Evolutionary conservation across 148 eudicot genomes (phyloP).

Genomic region (Rheum nobile): DNA sequence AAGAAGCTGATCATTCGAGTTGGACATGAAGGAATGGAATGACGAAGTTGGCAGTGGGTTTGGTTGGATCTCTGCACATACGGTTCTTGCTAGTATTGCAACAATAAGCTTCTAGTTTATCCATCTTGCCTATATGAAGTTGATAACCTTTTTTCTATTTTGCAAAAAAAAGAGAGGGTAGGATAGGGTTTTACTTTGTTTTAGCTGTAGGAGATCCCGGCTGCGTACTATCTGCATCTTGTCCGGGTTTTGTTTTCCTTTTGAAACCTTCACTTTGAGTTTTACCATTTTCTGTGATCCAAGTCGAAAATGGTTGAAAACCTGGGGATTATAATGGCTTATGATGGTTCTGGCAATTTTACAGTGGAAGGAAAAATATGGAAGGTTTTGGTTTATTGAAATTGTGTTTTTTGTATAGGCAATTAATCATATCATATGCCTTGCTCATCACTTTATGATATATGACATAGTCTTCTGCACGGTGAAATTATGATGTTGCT

Average conservation of each 20-base stretch:
- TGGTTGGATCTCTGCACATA: conserved; percentile 10
- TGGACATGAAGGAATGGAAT: conserved; percentile 8
- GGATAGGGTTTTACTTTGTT: conserved; percentile 17
- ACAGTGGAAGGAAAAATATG: conserved; percentile 15
- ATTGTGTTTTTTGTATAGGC: not conserved
- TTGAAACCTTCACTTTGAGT: not conserved
- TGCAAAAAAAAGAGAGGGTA: conserved; percentile 9
- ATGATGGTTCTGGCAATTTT: conserved; percentile 15
- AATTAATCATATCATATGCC: too few species aligned
- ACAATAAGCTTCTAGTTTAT: conserved; percentile 25
- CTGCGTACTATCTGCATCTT: conserved; percentile 14
- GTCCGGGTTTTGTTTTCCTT: conserved; percentile 7
- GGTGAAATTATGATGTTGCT: too few species aligned
- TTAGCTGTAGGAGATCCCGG: conserved; percentile 17
- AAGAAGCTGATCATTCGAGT: conserved; percentile 12
- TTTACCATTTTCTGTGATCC: conserved; percentile 2
- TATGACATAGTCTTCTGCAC: too few species aligned
- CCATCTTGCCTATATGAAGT: conserved; percentile 18
- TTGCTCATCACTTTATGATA: too few species aligned
- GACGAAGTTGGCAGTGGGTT: conserved; percentile 5
- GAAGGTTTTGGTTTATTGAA: conserved; percentile 5
- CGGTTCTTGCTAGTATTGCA: conserved; percentile 14
- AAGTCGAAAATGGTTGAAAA: conserved; percentile 8
- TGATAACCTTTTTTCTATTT: not conserved
- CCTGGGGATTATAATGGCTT: conserved; percentile 3